Percentiles rank a stretch among this genome's conserved stretches.
Conservation (phyloP, 1,284 basidiomycete species). For the Apiotrichum montevideense region DNA sequence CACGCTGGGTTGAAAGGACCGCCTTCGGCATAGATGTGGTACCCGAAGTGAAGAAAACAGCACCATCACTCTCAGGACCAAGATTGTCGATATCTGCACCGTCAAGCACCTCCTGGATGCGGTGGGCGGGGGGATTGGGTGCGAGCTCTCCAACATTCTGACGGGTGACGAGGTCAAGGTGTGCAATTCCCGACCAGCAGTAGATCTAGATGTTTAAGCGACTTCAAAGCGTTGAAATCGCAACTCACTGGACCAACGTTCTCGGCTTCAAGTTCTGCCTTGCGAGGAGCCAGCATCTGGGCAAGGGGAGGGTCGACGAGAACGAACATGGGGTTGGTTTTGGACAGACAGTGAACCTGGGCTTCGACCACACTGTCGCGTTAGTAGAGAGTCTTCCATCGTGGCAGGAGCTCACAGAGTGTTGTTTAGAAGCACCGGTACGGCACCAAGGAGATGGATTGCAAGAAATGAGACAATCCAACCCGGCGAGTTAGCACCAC, state of each 20-base stretch:
- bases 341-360: slow-evolving; percentile 24
- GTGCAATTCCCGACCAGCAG: neutral
- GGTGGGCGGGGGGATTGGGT: neutral
- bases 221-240: neutral
- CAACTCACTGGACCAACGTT: neutral
- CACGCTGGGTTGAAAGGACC: slow-evolving; percentile 34
- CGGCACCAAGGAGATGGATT: slow-evolving; percentile 32
- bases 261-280: neutral
- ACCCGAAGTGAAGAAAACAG: slow-evolving; percentile 38
- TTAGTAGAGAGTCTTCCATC: neutral
- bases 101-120: slow-evolving; percentile 1
- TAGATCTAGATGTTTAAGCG: neutral
- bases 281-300: slow-evolving; percentile 16
- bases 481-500: slow-evolving; percentile 22
- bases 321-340: slow-evolving; percentile 19
- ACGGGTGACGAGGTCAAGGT: neutral
- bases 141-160: neutral
- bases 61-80: slow-evolving; percentile 35
- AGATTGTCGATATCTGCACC: slow-evolving; percentile 20
- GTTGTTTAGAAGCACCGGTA: slow-evolving; percentile 30
- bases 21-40: slow-evolving; percentile 30
- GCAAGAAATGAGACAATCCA: slow-evolving; percentile 24
- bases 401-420: slow-evolving; percentile 20
- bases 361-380: slow-evolving; percentile 7
- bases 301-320: slow-evolving; percentile 29